Percentiles rank a stretch among this genome's conserved stretches.
Conservation (phyloP, 495 filamentous ascomycete genomes). For the Aeminium ludgeri region DNA sequence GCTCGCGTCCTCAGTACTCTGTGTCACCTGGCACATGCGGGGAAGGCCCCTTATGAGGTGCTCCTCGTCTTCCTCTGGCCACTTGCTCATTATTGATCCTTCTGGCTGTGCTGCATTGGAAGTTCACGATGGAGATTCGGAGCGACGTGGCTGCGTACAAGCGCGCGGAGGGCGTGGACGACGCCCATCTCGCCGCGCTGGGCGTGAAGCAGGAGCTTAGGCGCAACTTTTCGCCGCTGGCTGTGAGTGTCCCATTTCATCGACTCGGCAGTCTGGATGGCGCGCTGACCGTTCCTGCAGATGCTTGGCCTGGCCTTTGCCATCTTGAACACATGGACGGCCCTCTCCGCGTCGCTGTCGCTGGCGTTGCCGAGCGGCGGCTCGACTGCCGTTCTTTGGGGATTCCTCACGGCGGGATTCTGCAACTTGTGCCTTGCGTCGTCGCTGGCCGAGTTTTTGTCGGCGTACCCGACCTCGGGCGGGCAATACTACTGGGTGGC, state of each 20-base stretch:
- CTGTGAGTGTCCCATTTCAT: constrained; percentile 8
- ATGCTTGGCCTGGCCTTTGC: constrained; percentile 45
- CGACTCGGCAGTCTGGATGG: neutral
- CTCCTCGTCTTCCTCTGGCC: too few species aligned
- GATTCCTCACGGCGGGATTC: constrained; percentile 49
- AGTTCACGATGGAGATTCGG: too few species aligned
- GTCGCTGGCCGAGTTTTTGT: constrained; percentile 56
- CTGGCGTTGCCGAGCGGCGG: constrained; percentile 38
- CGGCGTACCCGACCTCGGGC: constrained; percentile 48
- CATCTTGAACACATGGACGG: constrained; percentile 45
- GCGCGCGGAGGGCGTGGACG: too few species aligned
- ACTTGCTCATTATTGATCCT: too few species aligned
- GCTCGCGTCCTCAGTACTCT: too few species aligned
- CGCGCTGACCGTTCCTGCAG: neutral
- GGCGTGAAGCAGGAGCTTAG: constrained; percentile 25
- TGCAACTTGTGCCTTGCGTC: constrained; percentile 57
- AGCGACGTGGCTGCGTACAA: too few species aligned
- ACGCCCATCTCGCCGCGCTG: constrained; percentile 21
- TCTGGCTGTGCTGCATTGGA: too few species aligned
- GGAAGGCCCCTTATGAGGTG: too few species aligned
- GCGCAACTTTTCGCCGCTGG: constrained; percentile 32
- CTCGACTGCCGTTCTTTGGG: constrained; percentile 39
- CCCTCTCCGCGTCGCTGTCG: constrained; percentile 35
- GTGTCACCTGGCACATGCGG: too few species aligned
- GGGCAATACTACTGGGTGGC: constrained; percentile 67